Base-by-base conservation (phyloP, 441 rosid species). In the Croton laevigatus region DNA sequence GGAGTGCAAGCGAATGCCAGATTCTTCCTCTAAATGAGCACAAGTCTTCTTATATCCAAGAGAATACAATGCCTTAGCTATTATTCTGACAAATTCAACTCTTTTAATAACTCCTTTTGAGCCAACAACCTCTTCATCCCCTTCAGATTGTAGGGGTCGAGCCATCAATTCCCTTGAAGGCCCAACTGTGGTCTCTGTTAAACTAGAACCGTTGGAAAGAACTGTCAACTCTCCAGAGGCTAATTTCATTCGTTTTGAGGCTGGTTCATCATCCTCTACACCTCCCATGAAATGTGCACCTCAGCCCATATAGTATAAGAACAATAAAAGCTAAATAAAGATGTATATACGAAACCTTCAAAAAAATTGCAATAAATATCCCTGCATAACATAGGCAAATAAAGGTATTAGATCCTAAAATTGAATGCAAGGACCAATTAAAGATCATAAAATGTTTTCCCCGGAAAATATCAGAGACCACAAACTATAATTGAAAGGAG, bases 261-360 rank as follows among this genome's bases (percentile, higher is more conserved):
- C 86, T 79, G 88, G 91, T 83, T 85, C 89, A 78, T 81, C 82
- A 83, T 87, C 91, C 80, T 79, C 85, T 79, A 81, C 83, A 82
- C 88, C 89, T 85, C 89, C 89, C 91, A 85, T 87, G 87, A 83
- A 87, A 85, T 73, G 86, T 73, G 73, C 76, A 75, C 82, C 85
- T 87, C 88, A 87, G 88, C 88, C 91, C 91, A 87, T 87, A 83
- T 82, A 84, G 81, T 61, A 74, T 71, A 34, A 54, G 52, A 74
- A 51, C 13, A 49, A 62, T 68, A 52, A 58, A 68, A 36, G 66
- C 63, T 72, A 70, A 27, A 62, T 19, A 57, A 58, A 49, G 63
- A 61, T 19, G 53, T 66, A 53, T 37, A 37, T 46, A 55, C 45
- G 34, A 57, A 45, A 34, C 49, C 68, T 64, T 69, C 74, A 54